Evolutionary conservation across 148 eudicot genomes (phyloP).

Genomic region (Linanthus parryae): DNA sequence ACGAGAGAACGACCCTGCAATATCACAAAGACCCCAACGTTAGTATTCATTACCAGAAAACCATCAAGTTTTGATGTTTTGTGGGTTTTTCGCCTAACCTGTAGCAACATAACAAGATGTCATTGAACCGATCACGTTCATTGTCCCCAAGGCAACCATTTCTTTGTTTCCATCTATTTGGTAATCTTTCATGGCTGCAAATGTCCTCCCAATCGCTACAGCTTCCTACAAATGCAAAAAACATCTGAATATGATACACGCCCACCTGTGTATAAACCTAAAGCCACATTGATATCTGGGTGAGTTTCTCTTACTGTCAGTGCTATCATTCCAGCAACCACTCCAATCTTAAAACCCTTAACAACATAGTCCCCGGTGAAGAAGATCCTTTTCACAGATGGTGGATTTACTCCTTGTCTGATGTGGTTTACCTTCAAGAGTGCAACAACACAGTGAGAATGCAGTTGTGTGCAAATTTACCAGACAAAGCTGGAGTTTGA

Average conservation of each 20-base stretch:
- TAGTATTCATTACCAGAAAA: too few relatives aligned
- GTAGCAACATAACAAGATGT: constrained; percentile 87
- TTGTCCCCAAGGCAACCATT: constrained; percentile 82
- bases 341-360: constrained; percentile 65
- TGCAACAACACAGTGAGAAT: not conserved
- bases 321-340: constrained; percentile 60
- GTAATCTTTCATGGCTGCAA: constrained; percentile 79
- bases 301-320: constrained; percentile 43
- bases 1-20: constrained; percentile 65
- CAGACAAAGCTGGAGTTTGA: not conserved
- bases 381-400: constrained; percentile 44
- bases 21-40: too few relatives aligned
- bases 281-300: too few relatives aligned
- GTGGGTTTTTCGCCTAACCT: constrained; percentile 22
- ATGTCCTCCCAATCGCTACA: constrained; percentile 79
- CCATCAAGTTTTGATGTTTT: not conserved
- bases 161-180: constrained; percentile 91
- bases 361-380: constrained; percentile 44
- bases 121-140: constrained; percentile 85
- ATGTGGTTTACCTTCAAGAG: constrained; percentile 54
- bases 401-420: constrained; percentile 55
- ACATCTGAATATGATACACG: not conserved
- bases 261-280: too few relatives aligned
- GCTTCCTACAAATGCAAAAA: constrained; percentile 52
- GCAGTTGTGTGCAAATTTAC: not conserved